phyloP scores from a whole-genome alignment of 768 basidiomycete genomes.

The Boletales sp. region DNA sequence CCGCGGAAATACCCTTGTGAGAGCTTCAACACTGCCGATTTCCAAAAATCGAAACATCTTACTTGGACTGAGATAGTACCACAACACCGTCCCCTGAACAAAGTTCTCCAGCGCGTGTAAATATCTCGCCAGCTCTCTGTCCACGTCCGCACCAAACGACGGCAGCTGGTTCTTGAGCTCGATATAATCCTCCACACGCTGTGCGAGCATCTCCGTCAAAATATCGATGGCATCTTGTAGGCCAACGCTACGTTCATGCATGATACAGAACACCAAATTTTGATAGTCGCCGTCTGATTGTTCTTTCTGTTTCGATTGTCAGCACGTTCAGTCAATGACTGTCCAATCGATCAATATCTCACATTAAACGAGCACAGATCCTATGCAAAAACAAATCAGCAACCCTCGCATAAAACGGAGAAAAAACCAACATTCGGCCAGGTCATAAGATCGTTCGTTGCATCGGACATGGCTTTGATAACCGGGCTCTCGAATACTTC shows the following conservation, averaged over 20 bases:
- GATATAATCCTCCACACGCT: conserved; percentile 33
- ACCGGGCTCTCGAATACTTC: conserved; percentile 34
- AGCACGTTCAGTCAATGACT: no score
- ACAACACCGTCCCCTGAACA: conserved; percentile 36
- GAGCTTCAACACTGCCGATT: conserved; percentile 9
- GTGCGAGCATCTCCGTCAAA: conserved; percentile 34
- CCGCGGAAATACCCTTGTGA: conserved; percentile 31
- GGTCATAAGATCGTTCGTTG: conserved; percentile 39
- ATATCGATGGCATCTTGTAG: conserved; percentile 35
- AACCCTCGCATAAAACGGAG: not conserved
- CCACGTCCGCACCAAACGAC: conserved; percentile 34
- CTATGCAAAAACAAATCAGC: conserved; percentile 19
- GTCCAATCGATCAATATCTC: conserved; percentile 3
- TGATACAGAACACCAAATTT: conserved; percentile 39
- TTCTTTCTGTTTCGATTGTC: conserved; percentile 30
- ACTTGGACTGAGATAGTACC: conserved; percentile 40
- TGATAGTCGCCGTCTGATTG: conserved; percentile 39
- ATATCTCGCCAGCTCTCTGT: conserved; percentile 33
- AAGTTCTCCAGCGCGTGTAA: conserved; percentile 36
- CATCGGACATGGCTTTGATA: conserved; percentile 36
- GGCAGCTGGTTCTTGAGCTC: conserved; percentile 31
- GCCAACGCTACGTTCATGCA: conserved; percentile 32
- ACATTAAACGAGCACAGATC: conserved; percentile 29
- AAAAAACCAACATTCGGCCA: conserved; percentile 36
- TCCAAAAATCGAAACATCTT: conserved; percentile 7